These are phyloP conservation scores for Taxillus chinensis DNA, from an alignment of 164 flowering plant species.

Conservation along the genomic window DNA sequence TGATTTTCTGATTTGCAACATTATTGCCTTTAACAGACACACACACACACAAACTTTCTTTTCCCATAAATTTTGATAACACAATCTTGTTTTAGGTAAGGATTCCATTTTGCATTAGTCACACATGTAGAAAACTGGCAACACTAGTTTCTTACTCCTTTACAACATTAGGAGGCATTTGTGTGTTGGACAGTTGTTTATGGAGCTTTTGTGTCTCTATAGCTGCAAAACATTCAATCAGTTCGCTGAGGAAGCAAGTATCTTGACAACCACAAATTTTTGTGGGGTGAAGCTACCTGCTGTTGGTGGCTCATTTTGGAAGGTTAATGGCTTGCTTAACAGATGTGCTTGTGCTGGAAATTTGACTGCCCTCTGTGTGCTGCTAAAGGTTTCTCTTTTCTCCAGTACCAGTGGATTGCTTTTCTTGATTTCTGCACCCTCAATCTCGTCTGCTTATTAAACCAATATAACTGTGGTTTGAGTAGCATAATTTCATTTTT, in stretches of 20 bases:
- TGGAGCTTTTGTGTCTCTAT: background rate
- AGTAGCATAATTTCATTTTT: background rate
- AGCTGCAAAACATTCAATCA: background rate
- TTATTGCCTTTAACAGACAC: too few species aligned
- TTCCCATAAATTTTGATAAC: too few species aligned
- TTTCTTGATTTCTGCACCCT: too few species aligned
- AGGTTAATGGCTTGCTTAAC: background rate
- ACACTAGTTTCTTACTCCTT: too few species aligned
- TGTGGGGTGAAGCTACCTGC: background rate
- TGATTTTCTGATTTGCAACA: too few species aligned
- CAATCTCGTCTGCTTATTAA: too few species aligned
- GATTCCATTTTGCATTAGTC: too few species aligned
- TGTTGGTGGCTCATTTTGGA: background rate
- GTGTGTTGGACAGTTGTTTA: too few species aligned
- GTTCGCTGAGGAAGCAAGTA: background rate
- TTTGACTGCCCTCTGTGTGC: background rate
- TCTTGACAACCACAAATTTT: background rate
- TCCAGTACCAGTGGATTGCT: background rate
- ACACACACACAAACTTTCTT: too few species aligned
- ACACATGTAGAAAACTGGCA: too few species aligned
- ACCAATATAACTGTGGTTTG: background rate
- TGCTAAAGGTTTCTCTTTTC: background rate
- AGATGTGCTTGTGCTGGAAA: conserved; percentile 1
- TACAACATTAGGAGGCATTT: too few species aligned
- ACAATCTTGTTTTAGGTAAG: too few species aligned